These are phyloP conservation scores for Lepraria neglecta DNA, from an alignment of 495 filamentous ascomycete genomes.

Conservation along the genomic window DNA sequence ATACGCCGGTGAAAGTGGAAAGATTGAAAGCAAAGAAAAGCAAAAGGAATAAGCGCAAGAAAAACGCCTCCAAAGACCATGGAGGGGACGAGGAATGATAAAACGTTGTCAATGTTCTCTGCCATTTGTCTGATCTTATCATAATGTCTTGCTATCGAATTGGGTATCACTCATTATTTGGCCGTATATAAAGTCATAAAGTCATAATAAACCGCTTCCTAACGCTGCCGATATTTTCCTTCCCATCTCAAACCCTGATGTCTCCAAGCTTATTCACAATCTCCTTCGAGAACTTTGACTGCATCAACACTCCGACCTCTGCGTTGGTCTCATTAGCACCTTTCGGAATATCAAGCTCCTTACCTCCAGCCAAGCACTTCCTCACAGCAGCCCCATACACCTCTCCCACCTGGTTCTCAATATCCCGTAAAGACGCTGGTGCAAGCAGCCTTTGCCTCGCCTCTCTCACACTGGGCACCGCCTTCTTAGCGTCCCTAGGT, in stretches of 20 bases:
- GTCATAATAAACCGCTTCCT: too few relatives aligned
- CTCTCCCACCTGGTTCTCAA: neutral
- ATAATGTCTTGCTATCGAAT: neutral
- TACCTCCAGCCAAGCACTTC: neutral
- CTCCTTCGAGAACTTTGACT: neutral
- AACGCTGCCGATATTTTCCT: too few relatives aligned
- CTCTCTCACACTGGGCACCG: neutral
- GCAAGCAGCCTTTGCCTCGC: neutral
- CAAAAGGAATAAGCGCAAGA: neutral
- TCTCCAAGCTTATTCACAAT: neutral
- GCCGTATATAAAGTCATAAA: neutral
- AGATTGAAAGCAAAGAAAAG: neutral
- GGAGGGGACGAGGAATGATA: neutral
- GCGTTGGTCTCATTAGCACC: neutral
- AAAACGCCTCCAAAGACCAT: too few relatives aligned
- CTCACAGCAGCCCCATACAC: conserved; percentile 2
- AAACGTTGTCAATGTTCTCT: neutral
- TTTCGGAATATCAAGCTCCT: neutral
- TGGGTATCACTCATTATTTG: neutral
- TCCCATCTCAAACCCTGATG: neutral
- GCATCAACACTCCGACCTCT: neutral
- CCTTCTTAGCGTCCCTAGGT: neutral
- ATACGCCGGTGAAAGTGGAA: neutral
- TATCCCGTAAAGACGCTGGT: too few relatives aligned
- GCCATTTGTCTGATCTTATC: neutral